Conservation (phyloP, 805 yeast species). For the Candida succiphila region DNA sequence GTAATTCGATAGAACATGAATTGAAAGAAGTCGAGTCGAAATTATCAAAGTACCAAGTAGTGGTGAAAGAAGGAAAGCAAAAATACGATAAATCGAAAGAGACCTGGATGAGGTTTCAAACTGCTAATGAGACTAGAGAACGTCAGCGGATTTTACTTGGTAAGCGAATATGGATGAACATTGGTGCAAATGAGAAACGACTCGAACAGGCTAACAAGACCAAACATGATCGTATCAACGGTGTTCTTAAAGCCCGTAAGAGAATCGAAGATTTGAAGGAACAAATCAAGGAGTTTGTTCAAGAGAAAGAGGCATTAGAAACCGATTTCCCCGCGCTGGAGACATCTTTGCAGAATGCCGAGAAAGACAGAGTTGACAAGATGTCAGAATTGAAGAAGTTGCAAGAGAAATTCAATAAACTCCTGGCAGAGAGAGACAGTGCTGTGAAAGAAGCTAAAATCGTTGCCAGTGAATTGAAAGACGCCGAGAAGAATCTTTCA, state of each 20-base stretch:
- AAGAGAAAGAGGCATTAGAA: background rate
- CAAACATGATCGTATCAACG: slow-evolving; percentile 7
- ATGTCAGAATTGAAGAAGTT: slow-evolving; percentile 12
- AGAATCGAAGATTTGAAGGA: slow-evolving; percentile 3
- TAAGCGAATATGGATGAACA: slow-evolving; percentile 39
- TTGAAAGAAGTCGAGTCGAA: slow-evolving; percentile 26
- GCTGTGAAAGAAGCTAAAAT: slow-evolving; percentile 6
- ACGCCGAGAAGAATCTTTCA: no score
- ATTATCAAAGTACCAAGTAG: slow-evolving; percentile 28
- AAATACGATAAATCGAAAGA: slow-evolving; percentile 33
- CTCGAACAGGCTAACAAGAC: slow-evolving; percentile 11
- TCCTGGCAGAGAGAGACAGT: slow-evolving; percentile 8
- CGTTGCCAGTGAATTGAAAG: slow-evolving; percentile 1
- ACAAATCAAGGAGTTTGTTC: slow-evolving; percentile 2
- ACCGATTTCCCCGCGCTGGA: no score
- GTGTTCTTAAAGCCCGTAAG: slow-evolving; percentile 1
- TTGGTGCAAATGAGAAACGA: slow-evolving; percentile 15
- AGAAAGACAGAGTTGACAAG: slow-evolving; percentile 33
- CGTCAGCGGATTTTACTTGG: slow-evolving; percentile 32
- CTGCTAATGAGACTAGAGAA: slow-evolving; percentile 29
- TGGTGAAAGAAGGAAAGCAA: slow-evolving; percentile 26
- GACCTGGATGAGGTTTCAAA: slow-evolving; percentile 27
- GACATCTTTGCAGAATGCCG: slow-evolving; percentile 25
- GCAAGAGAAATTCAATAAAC: no score
- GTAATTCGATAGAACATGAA: slow-evolving; percentile 29